Base-by-base conservation (phyloP, 2,329 filamentous ascomycete genomes). In the Ophiostoma montium region DNA sequence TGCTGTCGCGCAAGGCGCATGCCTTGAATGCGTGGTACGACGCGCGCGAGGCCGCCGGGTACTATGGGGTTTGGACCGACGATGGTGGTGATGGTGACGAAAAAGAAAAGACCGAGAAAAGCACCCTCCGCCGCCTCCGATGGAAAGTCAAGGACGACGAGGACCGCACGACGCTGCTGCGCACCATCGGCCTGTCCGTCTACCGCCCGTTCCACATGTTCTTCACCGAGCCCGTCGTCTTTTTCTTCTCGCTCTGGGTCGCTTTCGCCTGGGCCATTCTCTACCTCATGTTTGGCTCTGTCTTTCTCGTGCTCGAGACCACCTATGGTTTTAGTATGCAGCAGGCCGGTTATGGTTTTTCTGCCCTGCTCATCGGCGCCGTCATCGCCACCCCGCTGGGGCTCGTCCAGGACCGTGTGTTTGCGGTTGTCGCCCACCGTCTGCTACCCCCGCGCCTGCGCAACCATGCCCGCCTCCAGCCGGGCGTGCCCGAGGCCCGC, bases 181-280 rank as follows among this genome's bases (percentile, higher is more conserved):
- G 74, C 51, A 85, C 89, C 76, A 80, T 95, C 47, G 68, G 70
- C 6, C 77, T 86, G 12, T 92, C 86, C 0, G 65, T 90, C 7
- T 80, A 78, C 54, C 76, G 88, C 0, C 88, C 88, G 0, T 94
- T 95, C 62, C 78, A 81, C 58, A 72, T 89, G 1, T 75, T 89
- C 15, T 67, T 82, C 55, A 88, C 84, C 0, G 84, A 89, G 56
- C 81, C 84, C 0, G 80, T 87, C 10, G 83, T 89, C 13, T 87
- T 88, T 64, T 87, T 78, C 68, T 95, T 95, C 67, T 87, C 83
- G 0, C 70, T 94, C 0, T 95, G 89, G 89, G 82, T 88, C 1
- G 75, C 86, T 0, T 95, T 95, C 62, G 82, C 82, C 18, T 95
- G 89, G 89, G 87, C 84, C 0, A 76, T 94, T 0, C 74, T 95